A percentile compares a stretch with the other conserved stretches of the same genome.
Conservation (phyloP, 345 rosid species). For the Moricandia moricandioides region DNA sequence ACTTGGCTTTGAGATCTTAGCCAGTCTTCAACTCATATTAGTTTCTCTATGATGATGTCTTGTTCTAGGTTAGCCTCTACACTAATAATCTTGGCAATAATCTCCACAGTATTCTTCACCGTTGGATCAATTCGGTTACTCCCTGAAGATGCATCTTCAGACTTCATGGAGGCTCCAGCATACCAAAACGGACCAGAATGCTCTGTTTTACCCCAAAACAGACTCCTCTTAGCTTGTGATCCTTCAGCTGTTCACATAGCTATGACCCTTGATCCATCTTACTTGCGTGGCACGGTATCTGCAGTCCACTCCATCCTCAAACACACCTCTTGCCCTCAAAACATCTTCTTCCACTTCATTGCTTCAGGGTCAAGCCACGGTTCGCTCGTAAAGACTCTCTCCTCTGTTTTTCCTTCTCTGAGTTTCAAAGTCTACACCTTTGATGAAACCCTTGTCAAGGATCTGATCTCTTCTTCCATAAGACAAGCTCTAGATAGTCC, state of each 20-base stretch:
- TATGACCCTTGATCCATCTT: slow-evolving; percentile 72
- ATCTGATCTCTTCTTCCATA: slow-evolving; percentile 61
- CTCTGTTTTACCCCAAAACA: slow-evolving; percentile 27
- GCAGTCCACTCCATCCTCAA: slow-evolving; percentile 70
- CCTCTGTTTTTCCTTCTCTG: slow-evolving; percentile 59
- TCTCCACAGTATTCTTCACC: slow-evolving; percentile 31
- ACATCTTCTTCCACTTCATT: slow-evolving; percentile 67
- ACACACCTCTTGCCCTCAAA: slow-evolving; percentile 78
- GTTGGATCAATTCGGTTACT: slow-evolving; percentile 40
- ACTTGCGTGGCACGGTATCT: slow-evolving; percentile 73
- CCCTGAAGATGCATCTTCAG: slow-evolving; percentile 31
- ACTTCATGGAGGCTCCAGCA: slow-evolving; percentile 63
- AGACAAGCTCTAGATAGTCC: slow-evolving; percentile 72
- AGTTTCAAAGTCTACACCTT: slow-evolving; percentile 54
- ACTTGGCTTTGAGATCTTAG: background rate
- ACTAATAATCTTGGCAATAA: slow-evolving; percentile 21
- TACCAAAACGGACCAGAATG: slow-evolving; percentile 53
- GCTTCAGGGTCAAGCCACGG: slow-evolving; percentile 40
- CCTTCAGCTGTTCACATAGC: slow-evolving; percentile 59
- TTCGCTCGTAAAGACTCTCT: slow-evolving; percentile 12
- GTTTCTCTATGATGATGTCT: slow-evolving; percentile 20
- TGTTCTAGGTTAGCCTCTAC: background rate
- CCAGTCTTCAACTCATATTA: background rate
- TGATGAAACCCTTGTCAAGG: slow-evolving; percentile 38
- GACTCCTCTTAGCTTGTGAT: slow-evolving; percentile 34